Conservation (phyloP, 1,139 yeast species). For the Geotrichum australiense region DNA sequence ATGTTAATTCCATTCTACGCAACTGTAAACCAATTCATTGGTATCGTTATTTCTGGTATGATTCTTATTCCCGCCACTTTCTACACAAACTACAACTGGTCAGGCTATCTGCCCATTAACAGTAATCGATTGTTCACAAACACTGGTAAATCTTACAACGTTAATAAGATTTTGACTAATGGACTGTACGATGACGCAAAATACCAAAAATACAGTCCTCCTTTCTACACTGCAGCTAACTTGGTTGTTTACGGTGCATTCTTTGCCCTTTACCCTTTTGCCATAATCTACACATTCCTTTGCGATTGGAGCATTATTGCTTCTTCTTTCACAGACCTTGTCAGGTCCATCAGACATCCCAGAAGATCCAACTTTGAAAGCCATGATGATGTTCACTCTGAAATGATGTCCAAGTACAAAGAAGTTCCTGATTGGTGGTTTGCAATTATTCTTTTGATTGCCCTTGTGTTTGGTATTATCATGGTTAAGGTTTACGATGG, state of each 20-base stretch:
- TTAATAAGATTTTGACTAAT: constrained; percentile 38
- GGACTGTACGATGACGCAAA: constrained; percentile 31
- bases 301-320: constrained; percentile 21
- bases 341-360: constrained; percentile 29
- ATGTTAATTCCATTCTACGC: constrained; percentile 45
- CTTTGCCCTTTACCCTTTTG: constrained; percentile 28
- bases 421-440: constrained; percentile 63
- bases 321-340: constrained; percentile 16
- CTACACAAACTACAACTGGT: constrained; percentile 46
- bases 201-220: constrained; percentile 41
- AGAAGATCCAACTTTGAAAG: constrained; percentile 31
- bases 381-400: constrained; percentile 17
- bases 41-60: constrained; percentile 39
- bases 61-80: constrained; percentile 41
- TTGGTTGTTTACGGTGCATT: constrained; percentile 33
- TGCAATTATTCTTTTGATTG: constrained; percentile 39
- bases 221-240: constrained; percentile 39
- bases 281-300: constrained; percentile 21
- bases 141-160: constrained; percentile 41
- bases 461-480: constrained; percentile 44
- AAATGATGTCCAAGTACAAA: constrained; percentile 45
- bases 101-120: constrained; percentile 50
- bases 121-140: constrained; percentile 43
- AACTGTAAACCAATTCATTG: constrained; percentile 38
- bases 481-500: constrained; percentile 41